phyloP scores from a whole-genome alignment of 2,329 filamentous ascomycete species.

The Graphiopsis chlorocephala region DNA sequence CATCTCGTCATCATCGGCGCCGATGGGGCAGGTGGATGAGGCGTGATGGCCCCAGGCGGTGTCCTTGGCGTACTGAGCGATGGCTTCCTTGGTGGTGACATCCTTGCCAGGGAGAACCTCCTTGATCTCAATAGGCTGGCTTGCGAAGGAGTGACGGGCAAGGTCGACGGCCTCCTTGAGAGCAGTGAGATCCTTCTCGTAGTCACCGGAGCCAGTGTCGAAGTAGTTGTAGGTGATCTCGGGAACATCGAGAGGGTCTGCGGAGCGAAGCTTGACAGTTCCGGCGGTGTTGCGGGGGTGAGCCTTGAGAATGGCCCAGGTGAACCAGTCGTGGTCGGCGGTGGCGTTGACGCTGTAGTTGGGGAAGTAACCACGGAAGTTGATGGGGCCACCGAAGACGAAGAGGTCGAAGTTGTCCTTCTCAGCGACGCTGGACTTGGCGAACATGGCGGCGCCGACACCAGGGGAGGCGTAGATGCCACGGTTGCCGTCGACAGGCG shows the following conservation, averaged over 20 bases:
- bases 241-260: constrained; percentile 63
- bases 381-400: constrained; percentile 54
- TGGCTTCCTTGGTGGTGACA: constrained; percentile 42
- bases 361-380: constrained; percentile 57
- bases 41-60: constrained; percentile 59
- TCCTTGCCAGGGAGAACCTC: constrained; percentile 44
- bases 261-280: constrained; percentile 58
- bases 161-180: constrained; percentile 56
- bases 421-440: constrained; percentile 38
- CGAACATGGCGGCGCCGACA: constrained; percentile 50
- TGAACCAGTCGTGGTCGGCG: constrained; percentile 44
- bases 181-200: constrained; percentile 46
- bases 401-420: constrained; percentile 54
- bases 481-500: constrained; percentile 33
- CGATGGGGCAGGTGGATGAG: constrained; percentile 55
- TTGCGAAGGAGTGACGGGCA: constrained; percentile 42
- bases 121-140: constrained; percentile 34
- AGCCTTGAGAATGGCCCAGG: constrained; percentile 57
- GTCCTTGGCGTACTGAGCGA: constrained; percentile 50
- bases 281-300: constrained; percentile 62
- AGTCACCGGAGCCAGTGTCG: constrained; percentile 44
- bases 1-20: constrained; percentile 51
- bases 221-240: constrained; percentile 62
- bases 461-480: constrained; percentile 52
- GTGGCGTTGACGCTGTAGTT: constrained; percentile 50